A percentile compares a stretch with the other conserved stretches of the same genome.
These are phyloP conservation scores for Pascua sp. DNA, from an alignment of 1,284 basidiomycete species.

Conservation along the genomic window DNA sequence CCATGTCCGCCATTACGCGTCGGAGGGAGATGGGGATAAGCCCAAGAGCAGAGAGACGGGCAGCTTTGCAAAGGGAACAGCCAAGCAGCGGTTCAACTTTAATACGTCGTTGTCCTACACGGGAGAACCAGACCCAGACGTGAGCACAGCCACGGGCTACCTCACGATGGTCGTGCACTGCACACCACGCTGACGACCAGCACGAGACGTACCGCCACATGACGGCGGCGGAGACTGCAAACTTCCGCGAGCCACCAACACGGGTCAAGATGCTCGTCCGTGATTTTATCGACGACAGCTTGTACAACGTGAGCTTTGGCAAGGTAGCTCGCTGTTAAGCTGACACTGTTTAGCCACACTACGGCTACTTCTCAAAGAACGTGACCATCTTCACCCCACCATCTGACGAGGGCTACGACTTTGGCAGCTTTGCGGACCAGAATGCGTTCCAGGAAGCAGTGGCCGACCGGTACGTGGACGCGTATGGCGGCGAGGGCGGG, in stretches of 20 bases:
- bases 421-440: constrained; percentile 63
- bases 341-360: constrained; percentile 59
- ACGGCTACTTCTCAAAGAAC: constrained; percentile 94
- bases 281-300: constrained; percentile 93
- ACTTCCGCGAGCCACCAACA: constrained; percentile 63
- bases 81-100: constrained; percentile 42
- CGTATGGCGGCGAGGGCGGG: constrained; percentile 49
- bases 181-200: constrained; percentile 4
- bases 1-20: not conserved
- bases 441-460: constrained; percentile 78
- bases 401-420: constrained; percentile 60
- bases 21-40: not conserved
- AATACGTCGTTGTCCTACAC: constrained; percentile 44
- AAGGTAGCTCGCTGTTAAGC: not conserved
- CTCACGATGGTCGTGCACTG: no score
- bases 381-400: constrained; percentile 78
- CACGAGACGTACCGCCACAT: constrained; percentile 58
- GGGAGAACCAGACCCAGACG: constrained; percentile 42
- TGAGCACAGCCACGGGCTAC: constrained; percentile 13
- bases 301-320: constrained; percentile 67
- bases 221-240: constrained; percentile 68
- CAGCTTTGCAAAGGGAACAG: not conserved
- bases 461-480: constrained; percentile 63
- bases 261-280: constrained; percentile 89
- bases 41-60: constrained; percentile 1